Conservation (phyloP, 345 rosid species). For the Fremontodendron californicum region DNA sequence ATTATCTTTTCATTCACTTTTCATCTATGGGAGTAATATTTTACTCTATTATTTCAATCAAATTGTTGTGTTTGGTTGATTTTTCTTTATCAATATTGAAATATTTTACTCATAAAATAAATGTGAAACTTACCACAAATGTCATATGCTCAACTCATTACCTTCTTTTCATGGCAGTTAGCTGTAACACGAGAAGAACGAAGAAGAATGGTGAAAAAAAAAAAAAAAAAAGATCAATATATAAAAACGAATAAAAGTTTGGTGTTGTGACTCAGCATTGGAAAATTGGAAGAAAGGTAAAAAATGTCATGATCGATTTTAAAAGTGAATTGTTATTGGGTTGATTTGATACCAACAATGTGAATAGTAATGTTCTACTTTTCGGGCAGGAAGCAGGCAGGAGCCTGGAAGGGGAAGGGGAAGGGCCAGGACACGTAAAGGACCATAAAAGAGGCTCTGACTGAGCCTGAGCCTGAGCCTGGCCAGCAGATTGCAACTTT, state of each 20-base stretch:
- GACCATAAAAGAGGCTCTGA: background rate
- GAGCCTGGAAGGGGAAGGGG: background rate
- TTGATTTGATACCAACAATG: background rate
- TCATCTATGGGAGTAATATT: too few species aligned
- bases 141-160: too few species aligned
- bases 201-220: too few species aligned
- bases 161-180: too few species aligned
- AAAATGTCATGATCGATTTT: background rate
- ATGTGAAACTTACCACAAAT: background rate
- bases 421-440: background rate
- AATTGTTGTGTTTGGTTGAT: background rate
- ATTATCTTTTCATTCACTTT: too few species aligned
- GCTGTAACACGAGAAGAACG: too few species aligned
- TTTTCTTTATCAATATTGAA: background rate
- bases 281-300: background rate
- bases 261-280: background rate
- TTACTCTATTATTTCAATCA: background rate
- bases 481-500: slow-evolving; percentile 12
- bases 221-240: too few species aligned
- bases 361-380: background rate
- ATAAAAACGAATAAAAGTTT: too few species aligned
- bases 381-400: background rate
- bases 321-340: background rate
- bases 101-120: background rate
- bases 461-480: background rate